Conservation (phyloP, 805 yeast species). For the Saccharomycopsis selenospora region DNA sequence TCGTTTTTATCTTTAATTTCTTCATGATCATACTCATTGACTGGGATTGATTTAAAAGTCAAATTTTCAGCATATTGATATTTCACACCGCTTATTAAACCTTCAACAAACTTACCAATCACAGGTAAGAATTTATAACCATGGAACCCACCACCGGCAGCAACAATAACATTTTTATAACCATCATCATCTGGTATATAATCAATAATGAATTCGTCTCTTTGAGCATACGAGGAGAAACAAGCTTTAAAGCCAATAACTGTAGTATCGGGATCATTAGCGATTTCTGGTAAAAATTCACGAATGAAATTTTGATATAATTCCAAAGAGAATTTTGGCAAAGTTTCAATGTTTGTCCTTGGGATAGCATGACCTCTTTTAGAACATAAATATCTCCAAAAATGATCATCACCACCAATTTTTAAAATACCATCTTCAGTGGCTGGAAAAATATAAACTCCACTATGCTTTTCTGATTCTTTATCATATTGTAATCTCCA, state of each 20-base stretch:
- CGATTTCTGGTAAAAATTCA: not conserved
- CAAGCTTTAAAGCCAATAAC: not conserved
- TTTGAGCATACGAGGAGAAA: not conserved
- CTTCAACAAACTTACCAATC: slow-evolving; percentile 21
- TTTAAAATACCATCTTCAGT: slow-evolving; percentile 15
- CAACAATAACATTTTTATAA: not conserved
- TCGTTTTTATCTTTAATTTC: not conserved
- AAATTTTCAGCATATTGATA: slow-evolving; percentile 21
- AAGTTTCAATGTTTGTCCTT: not conserved
- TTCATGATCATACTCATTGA: slow-evolving; percentile 11
- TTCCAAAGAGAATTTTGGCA: not conserved
- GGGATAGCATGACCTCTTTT: not conserved
- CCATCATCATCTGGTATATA: not conserved
- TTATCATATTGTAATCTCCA: slow-evolving; percentile 5
- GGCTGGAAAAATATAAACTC: slow-evolving; percentile 22
- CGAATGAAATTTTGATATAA: not conserved
- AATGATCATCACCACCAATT: slow-evolving; percentile 1
- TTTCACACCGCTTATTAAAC: slow-evolving; percentile 11
- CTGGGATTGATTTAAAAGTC: slow-evolving; percentile 16
- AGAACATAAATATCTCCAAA: slow-evolving; percentile 1
- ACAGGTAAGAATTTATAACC: slow-evolving; percentile 21
- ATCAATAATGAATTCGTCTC: not conserved
- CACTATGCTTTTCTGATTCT: slow-evolving; percentile 8
- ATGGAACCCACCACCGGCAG: slow-evolving; percentile 13
- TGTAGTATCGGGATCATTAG: not conserved